phyloP scores from a whole-genome alignment of 176 grass and related monocot genomes.

The Microstegium vimineum region DNA sequence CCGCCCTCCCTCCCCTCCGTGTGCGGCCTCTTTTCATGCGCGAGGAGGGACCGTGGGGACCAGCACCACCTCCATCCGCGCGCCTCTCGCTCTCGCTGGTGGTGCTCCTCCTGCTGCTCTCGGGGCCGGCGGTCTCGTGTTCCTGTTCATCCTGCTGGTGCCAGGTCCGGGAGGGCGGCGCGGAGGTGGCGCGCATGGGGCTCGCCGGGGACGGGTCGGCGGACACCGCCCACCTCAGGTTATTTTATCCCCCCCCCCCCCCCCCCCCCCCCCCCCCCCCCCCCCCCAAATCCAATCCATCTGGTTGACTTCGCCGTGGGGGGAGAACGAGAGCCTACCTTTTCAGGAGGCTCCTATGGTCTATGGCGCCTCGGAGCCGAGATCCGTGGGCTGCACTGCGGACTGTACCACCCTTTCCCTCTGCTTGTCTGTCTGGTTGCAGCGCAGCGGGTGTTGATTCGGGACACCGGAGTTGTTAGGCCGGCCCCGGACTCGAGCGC shows the following conservation, averaged over 20 bases:
- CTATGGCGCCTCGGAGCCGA: not conserved
- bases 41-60: slow-evolving; percentile 21
- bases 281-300: not conserved
- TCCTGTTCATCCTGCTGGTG: not conserved
- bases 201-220: slow-evolving; percentile 21
- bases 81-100: not conserved
- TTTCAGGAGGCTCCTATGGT: not conserved
- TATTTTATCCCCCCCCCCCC: accelerated
- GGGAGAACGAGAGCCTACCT: not conserved
- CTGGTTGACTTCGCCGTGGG: not conserved
- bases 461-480: not conserved
- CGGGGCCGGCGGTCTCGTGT: not conserved
- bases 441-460: not conserved
- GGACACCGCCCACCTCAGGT: slow-evolving; percentile 34
- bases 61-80: slow-evolving; percentile 7
- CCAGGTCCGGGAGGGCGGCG: not conserved
- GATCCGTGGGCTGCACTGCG: not conserved
- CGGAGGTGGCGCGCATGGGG: slow-evolving; percentile 49
- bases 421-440: not conserved
- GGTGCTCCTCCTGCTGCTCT: not conserved
- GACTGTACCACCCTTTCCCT: not conserved
- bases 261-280: not conserved
- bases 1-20: no score
- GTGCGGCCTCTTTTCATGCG: slow-evolving; percentile 16
- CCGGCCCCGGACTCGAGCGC: no score